Evolutionary conservation across 805 yeast genomes (phyloP), one percentile per base, ranked within the genome.

Genomic region (Wickerhamiella vanderwaltii): DNA sequence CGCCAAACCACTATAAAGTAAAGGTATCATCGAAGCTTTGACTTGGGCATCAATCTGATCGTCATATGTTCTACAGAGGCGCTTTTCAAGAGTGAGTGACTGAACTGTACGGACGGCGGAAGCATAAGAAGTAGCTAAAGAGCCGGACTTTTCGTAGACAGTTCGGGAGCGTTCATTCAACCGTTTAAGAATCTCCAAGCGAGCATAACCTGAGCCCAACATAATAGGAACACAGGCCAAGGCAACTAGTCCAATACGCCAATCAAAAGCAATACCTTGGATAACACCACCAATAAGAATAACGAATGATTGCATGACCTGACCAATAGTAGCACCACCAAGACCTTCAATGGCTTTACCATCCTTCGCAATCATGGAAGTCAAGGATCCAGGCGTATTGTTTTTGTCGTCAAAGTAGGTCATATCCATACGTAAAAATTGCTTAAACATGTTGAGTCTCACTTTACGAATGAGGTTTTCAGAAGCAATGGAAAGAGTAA

Each of bases 321-420:
- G 67, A 9, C 66, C 67, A 29, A 63, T 46, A 1, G 67, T 63
- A 7, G 66, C 60, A 11, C 67, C 67, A n/a, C 64, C 64, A 4
- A 63, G 48, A 24, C 66, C 66, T 35, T 63, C 61, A 11, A 61
- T 59, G 15, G 61, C 57, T 41, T 60, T 61, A 5, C 65, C 67
- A 31, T 63, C 67, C 39, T 60, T 63, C 31, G 65, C 63, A 15
- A 63, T 50, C 26, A 60, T 56, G 1, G 66, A 47, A 4, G 64
- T 59, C 16, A 63, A 50, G 1, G 65, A 48, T 26, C 68, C 68
- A 9, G 66, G 54, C 13, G 63, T 49, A 45, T 62, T 60, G 31
- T 54, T 56, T 13, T 56, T 59, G 35, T 50, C 50, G 39, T 63
- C 67, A 42, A 56, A 64, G 43, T 54, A 63, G 2, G 56, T 55